Evolutionary conservation across 1,139 yeast genomes (phyloP).

Genomic region (Debaryomyces sp.): DNA sequence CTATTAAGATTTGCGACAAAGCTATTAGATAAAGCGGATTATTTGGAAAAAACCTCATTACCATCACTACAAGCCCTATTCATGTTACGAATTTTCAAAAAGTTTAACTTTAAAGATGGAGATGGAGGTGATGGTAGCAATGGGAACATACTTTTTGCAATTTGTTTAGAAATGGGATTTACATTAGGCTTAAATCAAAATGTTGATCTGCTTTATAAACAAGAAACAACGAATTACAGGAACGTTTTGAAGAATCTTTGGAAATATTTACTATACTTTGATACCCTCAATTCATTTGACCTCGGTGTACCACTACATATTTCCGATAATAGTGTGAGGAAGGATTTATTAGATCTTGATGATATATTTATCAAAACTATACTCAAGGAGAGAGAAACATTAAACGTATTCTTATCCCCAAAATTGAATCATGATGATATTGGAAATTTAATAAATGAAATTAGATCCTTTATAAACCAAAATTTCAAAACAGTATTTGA

Average conservation of each 20-base stretch:
- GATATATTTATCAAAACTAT: background rate
- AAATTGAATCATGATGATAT: background rate
- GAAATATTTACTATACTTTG: background rate
- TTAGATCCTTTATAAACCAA: background rate
- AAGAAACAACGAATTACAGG: background rate
- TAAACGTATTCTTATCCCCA: background rate
- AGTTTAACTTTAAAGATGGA: constrained; percentile 10
- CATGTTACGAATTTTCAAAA: constrained; percentile 7
- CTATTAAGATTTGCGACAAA: background rate
- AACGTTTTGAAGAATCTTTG: background rate
- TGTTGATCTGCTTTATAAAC: background rate
- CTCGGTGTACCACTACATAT: background rate
- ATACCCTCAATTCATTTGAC: background rate
- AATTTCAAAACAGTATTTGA: background rate
- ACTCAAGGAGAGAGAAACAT: background rate
- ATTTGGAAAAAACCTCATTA: constrained; percentile 5
- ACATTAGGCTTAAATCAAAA: constrained; percentile 5
- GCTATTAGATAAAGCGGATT: background rate
- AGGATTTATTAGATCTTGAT: background rate
- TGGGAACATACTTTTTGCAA: constrained; percentile 7
- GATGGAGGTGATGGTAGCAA: constrained; percentile 9
- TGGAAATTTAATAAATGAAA: background rate
- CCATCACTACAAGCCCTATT: constrained; percentile 10
- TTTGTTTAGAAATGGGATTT: constrained; percentile 9
- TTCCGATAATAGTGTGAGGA: background rate